phyloP scores from a whole-genome alignment of 495 filamentous ascomycete species.

The Cercophora scortea region DNA sequence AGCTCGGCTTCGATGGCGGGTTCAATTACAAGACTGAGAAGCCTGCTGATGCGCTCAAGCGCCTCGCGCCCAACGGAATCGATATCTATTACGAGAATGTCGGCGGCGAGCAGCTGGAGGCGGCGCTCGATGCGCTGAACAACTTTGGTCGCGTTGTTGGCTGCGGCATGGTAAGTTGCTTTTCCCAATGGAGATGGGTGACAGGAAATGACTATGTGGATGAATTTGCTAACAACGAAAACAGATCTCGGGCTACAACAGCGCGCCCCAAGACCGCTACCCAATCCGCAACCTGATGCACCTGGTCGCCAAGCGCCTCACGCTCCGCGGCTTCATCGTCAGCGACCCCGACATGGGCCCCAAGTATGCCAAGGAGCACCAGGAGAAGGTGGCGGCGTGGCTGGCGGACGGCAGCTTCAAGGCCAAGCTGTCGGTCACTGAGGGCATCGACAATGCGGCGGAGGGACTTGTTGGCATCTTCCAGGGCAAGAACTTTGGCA shows the following conservation, averaged over 20 bases:
- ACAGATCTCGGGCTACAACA: conserved; percentile 75
- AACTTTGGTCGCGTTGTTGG: conserved; percentile 60
- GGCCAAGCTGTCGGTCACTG: conserved; percentile 58
- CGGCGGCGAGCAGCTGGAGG: conserved; percentile 74
- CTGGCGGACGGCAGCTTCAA: conserved; percentile 75
- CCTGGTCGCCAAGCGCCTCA: conserved; percentile 39
- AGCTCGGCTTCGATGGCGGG: conserved; percentile 56
- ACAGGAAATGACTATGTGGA: too few relatives aligned
- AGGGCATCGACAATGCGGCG: conserved; percentile 75
- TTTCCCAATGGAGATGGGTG: not conserved
- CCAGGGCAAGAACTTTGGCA: conserved; percentile 84
- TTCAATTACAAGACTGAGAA: conserved; percentile 60
- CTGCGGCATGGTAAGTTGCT: conserved; percentile 38
- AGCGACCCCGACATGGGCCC: conserved; percentile 53
- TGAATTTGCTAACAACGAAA: conserved; percentile 19
- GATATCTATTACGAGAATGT: conserved; percentile 94
- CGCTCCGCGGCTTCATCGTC: conserved; percentile 72
- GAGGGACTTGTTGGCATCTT: conserved; percentile 84
- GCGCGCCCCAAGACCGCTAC: conserved; percentile 47
- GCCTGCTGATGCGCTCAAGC: conserved; percentile 57
- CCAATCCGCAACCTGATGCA: conserved; percentile 58
- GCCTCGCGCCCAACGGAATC: conserved; percentile 70
- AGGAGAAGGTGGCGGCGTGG: conserved; percentile 78
- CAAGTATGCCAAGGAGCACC: conserved; percentile 66
- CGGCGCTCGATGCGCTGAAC: conserved; percentile 63